phyloP scores from a whole-genome alignment of 2,329 filamentous ascomycete genomes.

The Juglanconis juglandina region DNA sequence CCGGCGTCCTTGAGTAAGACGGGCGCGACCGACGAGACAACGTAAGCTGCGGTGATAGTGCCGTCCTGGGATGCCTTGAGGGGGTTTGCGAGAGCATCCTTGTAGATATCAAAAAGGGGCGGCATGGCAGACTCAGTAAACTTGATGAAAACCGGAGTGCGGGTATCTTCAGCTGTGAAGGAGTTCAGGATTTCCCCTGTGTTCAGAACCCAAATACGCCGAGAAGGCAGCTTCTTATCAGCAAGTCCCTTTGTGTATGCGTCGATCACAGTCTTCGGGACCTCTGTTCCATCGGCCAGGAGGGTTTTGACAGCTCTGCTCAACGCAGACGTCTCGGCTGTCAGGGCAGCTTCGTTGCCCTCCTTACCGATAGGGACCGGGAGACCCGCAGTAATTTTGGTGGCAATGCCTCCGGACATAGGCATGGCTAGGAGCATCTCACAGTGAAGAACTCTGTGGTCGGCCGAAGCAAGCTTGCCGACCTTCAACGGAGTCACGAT shows the following conservation, averaged over 20 bases:
- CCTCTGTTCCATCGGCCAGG: slow-evolving; percentile 55
- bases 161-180: slow-evolving; percentile 40
- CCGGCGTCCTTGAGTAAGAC: slow-evolving; percentile 52
- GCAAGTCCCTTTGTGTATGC: slow-evolving; percentile 74
- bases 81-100: slow-evolving; percentile 75
- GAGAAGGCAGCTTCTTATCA: slow-evolving; percentile 78
- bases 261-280: slow-evolving; percentile 67
- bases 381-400: slow-evolving; percentile 64
- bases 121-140: slow-evolving; percentile 53
- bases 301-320: slow-evolving; percentile 61
- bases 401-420: slow-evolving; percentile 58
- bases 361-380: slow-evolving; percentile 74
- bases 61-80: slow-evolving; percentile 77
- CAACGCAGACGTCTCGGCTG: slow-evolving; percentile 71
- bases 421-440: slow-evolving; percentile 71
- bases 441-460: slow-evolving; percentile 79
- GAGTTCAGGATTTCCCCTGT: slow-evolving; percentile 68
- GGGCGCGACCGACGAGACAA: slow-evolving; percentile 64
- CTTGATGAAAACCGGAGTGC: slow-evolving; percentile 44
- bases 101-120: slow-evolving; percentile 66
- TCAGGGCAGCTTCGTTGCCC: slow-evolving; percentile 78
- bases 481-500: slow-evolving; percentile 75
- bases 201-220: slow-evolving; percentile 76
- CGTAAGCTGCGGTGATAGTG: slow-evolving; percentile 74
- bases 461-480: slow-evolving; percentile 77